phyloP scores from a whole-genome alignment of 2,329 filamentous ascomycete genomes.

The Zalaria sp. region DNA sequence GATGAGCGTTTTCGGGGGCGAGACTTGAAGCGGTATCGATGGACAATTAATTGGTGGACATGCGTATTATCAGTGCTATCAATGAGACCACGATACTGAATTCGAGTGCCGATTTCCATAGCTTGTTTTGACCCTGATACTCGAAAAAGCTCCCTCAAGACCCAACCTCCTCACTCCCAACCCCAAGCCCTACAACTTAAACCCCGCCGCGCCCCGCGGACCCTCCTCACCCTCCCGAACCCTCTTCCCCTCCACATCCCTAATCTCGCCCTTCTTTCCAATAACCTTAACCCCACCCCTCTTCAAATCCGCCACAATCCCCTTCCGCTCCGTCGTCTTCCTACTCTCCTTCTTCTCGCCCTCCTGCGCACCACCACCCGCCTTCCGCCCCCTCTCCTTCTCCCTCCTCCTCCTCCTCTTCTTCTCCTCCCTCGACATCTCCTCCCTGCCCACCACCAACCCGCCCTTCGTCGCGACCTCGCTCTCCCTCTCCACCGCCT shows the following conservation, averaged over 20 bases:
- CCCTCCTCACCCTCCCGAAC: conserved; percentile 22
- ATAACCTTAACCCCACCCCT: conserved; percentile 86
- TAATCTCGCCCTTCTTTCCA: conserved; percentile 74
- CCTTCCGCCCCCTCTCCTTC: conserved; percentile 77
- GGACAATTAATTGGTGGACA: too few species aligned
- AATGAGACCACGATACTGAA: too few species aligned
- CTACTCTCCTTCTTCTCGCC: conserved; percentile 36
- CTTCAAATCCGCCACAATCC: conserved; percentile 54
- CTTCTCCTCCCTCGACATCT: conserved; percentile 83
- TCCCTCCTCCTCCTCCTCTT: conserved; percentile 47
- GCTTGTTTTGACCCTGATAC: too few species aligned
- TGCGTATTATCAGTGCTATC: too few species aligned
- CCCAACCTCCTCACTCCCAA: too few species aligned
- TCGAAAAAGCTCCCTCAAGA: too few species aligned
- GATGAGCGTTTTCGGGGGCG: too few species aligned
- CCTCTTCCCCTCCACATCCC: conserved; percentile 71
- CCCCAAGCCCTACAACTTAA: conserved; percentile 6
- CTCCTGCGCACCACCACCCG: conserved; percentile 35
- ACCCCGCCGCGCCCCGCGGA: conserved; percentile 5
- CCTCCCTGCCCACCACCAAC: conserved; percentile 62
- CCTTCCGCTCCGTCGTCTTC: conserved; percentile 43
- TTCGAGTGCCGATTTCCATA: too few species aligned
- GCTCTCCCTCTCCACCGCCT: conserved; percentile 40
- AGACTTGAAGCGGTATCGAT: too few species aligned
- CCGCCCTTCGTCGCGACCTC: conserved; percentile 57